A percentile compares a stretch with the other conserved stretches of the same genome.
These are phyloP conservation scores for Talaromyces liani DNA, from an alignment of 495 filamentous ascomycete species.

Conservation along the genomic window DNA sequence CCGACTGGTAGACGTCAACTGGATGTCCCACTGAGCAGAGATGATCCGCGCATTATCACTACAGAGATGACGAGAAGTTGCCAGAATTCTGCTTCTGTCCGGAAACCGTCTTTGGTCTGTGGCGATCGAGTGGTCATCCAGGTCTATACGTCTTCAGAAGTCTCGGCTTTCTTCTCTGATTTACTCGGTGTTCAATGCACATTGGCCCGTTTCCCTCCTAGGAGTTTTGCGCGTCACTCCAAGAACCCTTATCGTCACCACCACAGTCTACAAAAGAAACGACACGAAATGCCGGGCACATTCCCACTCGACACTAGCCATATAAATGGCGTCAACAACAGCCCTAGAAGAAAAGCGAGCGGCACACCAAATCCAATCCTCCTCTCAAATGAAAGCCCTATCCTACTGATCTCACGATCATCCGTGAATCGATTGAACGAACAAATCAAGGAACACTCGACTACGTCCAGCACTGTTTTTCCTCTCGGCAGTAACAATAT, in stretches of 20 bases:
- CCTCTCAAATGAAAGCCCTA: conserved; percentile 87
- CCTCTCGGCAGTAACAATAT: background rate
- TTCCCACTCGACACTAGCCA: conserved; percentile 36
- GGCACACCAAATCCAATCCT: conserved; percentile 50
- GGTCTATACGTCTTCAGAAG: conserved; percentile 53
- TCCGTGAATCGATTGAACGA: conserved; percentile 73
- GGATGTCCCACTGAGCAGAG: conserved; percentile 54
- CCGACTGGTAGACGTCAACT: conserved; percentile 16
- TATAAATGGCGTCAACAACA: conserved; percentile 23
- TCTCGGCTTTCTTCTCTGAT: conserved; percentile 67
- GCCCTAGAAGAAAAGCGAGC: conserved; percentile 25
- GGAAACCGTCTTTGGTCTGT: conserved; percentile 59
- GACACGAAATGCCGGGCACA: conserved; percentile 43
- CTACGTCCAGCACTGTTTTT: conserved; percentile 21
- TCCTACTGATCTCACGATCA: conserved; percentile 71
- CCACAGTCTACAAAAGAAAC: conserved; percentile 19
- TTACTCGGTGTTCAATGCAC: conserved; percentile 69
- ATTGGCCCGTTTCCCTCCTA: conserved; percentile 70
- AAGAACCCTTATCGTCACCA: conserved; percentile 23
- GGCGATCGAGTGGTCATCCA: conserved; percentile 65
- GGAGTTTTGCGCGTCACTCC: conserved; percentile 52
- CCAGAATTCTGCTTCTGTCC: conserved; percentile 17
- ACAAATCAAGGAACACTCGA: conserved; percentile 50
- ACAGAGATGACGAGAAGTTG: conserved; percentile 19
- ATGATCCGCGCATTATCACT: conserved; percentile 46